These are phyloP conservation scores for Penicillium psychrofluorescens DNA, from an alignment of 495 filamentous ascomycete genomes.

Conservation along the genomic window DNA sequence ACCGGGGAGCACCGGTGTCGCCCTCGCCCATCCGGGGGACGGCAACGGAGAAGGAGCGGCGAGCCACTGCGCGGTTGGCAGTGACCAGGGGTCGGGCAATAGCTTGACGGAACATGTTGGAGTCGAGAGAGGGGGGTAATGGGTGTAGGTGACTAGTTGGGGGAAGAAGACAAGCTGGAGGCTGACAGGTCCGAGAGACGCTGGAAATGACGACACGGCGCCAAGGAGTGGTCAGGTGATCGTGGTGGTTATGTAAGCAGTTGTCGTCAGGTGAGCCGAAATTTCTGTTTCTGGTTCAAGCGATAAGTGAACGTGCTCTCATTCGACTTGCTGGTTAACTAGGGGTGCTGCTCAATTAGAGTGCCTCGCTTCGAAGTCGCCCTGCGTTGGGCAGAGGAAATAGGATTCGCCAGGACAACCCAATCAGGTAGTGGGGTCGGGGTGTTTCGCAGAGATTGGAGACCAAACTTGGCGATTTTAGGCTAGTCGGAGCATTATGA, in stretches of 20 bases:
- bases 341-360: not conserved
- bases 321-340: slow-evolving; percentile 17
- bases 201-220: slow-evolving; percentile 17
- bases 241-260: slow-evolving; percentile 13
- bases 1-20: slow-evolving; percentile 58
- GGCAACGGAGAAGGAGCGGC: slow-evolving; percentile 57
- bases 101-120: slow-evolving; percentile 60
- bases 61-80: slow-evolving; percentile 40
- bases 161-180: slow-evolving; percentile 3
- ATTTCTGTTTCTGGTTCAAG: slow-evolving; percentile 9
- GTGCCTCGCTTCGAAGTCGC: too few relatives aligned
- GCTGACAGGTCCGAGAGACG: not conserved
- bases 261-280: slow-evolving; percentile 7
- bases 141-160: slow-evolving; percentile 50
- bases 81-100: slow-evolving; percentile 50
- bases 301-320: slow-evolving; percentile 21
- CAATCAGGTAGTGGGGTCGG: too few relatives aligned
- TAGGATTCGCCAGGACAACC: too few relatives aligned
- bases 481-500: too few relatives aligned
- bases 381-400: too few relatives aligned
- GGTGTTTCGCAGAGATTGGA: slow-evolving; percentile 1
- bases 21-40: slow-evolving; percentile 56
- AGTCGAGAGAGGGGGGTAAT: too few relatives aligned
- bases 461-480: too few relatives aligned
- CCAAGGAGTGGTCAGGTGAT: slow-evolving; percentile 15